Base-by-base conservation (phyloP, 2,329 filamentous ascomycete species). In the Colletotrichum tamarilloi region DNA sequence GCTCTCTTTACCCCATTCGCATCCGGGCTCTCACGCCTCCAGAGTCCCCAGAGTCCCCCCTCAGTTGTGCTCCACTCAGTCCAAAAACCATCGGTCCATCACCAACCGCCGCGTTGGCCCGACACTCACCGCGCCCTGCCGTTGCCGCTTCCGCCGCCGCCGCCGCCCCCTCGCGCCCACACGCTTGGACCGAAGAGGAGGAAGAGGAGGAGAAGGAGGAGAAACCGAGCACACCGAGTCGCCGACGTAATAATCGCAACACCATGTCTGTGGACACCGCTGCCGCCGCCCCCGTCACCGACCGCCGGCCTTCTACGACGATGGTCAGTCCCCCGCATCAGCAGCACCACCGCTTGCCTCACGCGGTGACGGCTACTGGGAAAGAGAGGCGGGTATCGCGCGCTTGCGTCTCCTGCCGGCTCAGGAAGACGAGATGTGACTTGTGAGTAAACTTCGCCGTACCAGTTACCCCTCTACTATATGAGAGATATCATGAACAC, bases 351-450 rank as follows among this genome's bases (percentile, higher is more conserved):
- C 67, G 60, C 19, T 16, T 60, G 22, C 32, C 70, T n/a, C 70
- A 68, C 28, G 35, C 60, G 32, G 52, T n/a, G 38, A 42, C 70
- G 70, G 70, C 70, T 38, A 70, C 60, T 73, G 70, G 67, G 26
- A 77, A 76, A 52, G 77, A 73, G 32, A 80, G 81, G 75, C 77
- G 80, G 68, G 79, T 81, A 46, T 81, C 79, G 55, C 75, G 80
- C 53, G 80, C 80, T 7, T 81, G 80, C 69, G 67, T 81, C 46
- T 79, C 79, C 28, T 81, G 80, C 71, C 79, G 80, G 38, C 75
- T 76, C 62, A 78, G 79, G 67, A 80, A 81, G 77, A 79, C 79
- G 35, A 75, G 77, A 77, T 81, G 80, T 59, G 78, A 81, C 74
- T 75, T 81, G 80, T 81, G 76, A 77, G 80, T 49, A 26, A n/a